phyloP scores from a whole-genome alignment of 441 rosid species.

The Jatropha multifida region DNA sequence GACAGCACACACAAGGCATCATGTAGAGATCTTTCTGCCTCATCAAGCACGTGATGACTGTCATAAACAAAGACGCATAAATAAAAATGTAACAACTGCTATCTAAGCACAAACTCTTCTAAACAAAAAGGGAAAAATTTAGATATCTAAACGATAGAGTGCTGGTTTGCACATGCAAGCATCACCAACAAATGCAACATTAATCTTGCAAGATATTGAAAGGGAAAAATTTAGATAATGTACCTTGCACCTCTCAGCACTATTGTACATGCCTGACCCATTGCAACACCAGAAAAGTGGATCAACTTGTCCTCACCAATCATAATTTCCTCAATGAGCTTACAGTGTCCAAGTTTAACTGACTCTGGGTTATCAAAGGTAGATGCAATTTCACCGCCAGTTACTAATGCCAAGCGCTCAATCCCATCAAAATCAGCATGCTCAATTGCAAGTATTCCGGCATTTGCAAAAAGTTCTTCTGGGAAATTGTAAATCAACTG shows the following conservation, averaged over 20 bases:
- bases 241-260: slow-evolving; percentile 97
- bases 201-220: not conserved
- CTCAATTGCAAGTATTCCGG: slow-evolving; percentile 95
- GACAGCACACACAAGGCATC: slow-evolving; percentile 97
- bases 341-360: slow-evolving; percentile 95
- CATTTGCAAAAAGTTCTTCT: slow-evolving; percentile 97
- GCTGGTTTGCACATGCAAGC: not conserved
- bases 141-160: not conserved
- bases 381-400: slow-evolving; percentile 97
- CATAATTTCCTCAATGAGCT: slow-evolving; percentile 96
- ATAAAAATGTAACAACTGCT: not conserved
- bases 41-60: slow-evolving; percentile 97
- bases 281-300: slow-evolving; percentile 90
- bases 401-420: slow-evolving; percentile 90
- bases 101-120: not conserved
- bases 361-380: slow-evolving; percentile 99
- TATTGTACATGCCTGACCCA: slow-evolving; percentile 98
- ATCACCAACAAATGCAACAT: not conserved
- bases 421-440: slow-evolving; percentile 99
- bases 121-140: not conserved
- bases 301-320: slow-evolving; percentile 98
- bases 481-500: slow-evolving; percentile 98
- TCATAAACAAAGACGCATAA: slow-evolving; percentile 22
- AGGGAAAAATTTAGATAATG: not conserved
- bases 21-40: slow-evolving; percentile 96